These are phyloP conservation scores for Fusarium nisikadoi DNA, from an alignment of 2,329 filamentous ascomycete genomes.

Conservation along the genomic window DNA sequence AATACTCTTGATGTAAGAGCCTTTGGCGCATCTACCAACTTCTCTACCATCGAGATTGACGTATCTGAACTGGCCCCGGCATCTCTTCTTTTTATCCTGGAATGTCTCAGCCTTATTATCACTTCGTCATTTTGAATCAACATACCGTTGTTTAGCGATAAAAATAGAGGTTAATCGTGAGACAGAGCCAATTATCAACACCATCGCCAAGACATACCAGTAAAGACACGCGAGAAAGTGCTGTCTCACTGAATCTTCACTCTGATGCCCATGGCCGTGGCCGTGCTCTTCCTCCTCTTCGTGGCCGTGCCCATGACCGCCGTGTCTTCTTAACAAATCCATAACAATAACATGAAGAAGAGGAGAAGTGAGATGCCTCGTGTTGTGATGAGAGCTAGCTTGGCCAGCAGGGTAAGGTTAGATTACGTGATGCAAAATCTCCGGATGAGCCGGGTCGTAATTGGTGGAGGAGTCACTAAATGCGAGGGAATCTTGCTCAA, in stretches of 20 bases:
- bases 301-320: constrained; percentile 33
- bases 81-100: constrained; percentile 33
- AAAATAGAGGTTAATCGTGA: constrained; percentile 30
- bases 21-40: constrained; percentile 24
- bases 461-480: constrained; percentile 13
- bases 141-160: constrained; percentile 41
- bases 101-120: neutral
- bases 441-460: constrained; percentile 22
- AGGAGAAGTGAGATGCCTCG: constrained; percentile 6
- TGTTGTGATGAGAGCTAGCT: constrained; percentile 13
- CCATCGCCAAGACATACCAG: constrained; percentile 38
- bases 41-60: constrained; percentile 28
- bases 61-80: constrained; percentile 21
- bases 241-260: constrained; percentile 41
- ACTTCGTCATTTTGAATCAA: neutral
- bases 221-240: constrained; percentile 41
- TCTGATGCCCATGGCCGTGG: constrained; percentile 37
- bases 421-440: constrained; percentile 41
- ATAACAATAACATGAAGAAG: constrained; percentile 9
- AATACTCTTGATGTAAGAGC: constrained; percentile 4
- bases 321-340: constrained; percentile 37
- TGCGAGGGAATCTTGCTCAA: constrained; percentile 39
- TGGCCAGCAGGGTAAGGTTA: constrained; percentile 12
- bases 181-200: constrained; percentile 26
- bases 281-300: constrained; percentile 31